A percentile compares a stretch with the other conserved stretches of the same genome.
Evolutionary conservation across 2,329 filamentous ascomycete species (phyloP).

Genomic region (Fusarium setosum): DNA sequence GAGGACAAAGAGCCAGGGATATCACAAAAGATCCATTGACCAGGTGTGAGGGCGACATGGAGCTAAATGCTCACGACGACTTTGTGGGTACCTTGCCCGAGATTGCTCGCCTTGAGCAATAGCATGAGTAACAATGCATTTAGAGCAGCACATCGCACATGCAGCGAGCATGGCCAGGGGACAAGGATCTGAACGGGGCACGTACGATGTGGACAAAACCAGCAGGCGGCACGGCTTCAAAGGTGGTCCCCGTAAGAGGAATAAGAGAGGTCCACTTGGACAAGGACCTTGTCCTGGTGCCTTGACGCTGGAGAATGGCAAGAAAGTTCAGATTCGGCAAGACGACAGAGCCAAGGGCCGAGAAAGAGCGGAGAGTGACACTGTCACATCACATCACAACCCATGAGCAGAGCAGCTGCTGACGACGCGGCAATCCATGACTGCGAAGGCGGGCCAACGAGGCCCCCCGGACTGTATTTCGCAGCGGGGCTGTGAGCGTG

Average conservation of each 20-base stretch:
- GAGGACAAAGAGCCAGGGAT: slow-evolving; percentile 22
- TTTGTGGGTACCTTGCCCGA: slow-evolving; percentile 36
- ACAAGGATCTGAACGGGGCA: slow-evolving; percentile 29
- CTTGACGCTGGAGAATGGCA: slow-evolving; percentile 11
- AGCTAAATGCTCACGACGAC: slow-evolving; percentile 35
- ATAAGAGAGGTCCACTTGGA: slow-evolving; percentile 11
- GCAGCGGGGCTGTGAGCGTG: slow-evolving; percentile 22
- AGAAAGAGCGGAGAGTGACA: slow-evolving; percentile 32
- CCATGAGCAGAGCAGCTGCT: slow-evolving; percentile 18
- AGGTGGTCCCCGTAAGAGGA: slow-evolving; percentile 12
- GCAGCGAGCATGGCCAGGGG: slow-evolving; percentile 29
- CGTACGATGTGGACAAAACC: slow-evolving; percentile 26
- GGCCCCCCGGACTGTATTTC: slow-evolving; percentile 4
- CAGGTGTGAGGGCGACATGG: slow-evolving; percentile 27
- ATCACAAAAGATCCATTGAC: slow-evolving; percentile 31
- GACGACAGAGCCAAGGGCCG: slow-evolving; percentile 18
- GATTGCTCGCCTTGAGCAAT: slow-evolving; percentile 22
- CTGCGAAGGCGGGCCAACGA: slow-evolving; percentile 12
- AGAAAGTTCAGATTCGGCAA: slow-evolving; percentile 11
- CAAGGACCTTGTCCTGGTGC: slow-evolving; percentile 23
- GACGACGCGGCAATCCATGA: slow-evolving; percentile 13
- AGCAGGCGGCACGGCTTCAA: slow-evolving; percentile 38
- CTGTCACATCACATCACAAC: slow-evolving; percentile 25
- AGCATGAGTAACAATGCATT: slow-evolving; percentile 39
- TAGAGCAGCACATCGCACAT: slow-evolving; percentile 34